Evolutionary conservation across 192 early-diverging fungal genomes (phyloP), one percentile per base, ranked within the genome.

Genomic region (Umbelopsis ramanniana): DNA sequence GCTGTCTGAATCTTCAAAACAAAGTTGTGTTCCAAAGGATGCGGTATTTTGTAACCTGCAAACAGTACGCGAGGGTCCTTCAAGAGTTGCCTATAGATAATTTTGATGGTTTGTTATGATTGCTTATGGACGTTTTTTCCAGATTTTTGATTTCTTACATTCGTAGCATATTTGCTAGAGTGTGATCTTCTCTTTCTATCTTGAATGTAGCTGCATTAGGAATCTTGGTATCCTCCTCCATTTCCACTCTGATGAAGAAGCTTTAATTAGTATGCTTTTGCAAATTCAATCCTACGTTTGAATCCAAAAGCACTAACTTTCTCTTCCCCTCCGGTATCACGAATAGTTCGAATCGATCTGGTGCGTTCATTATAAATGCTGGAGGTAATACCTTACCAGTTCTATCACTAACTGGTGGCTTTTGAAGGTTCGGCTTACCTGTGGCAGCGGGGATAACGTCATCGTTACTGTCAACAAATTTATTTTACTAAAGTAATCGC

Each of bases 161-260:
- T 81, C 96, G 79, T n/a, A 99, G 86, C 72, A 97, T 87, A 77
- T 98, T 98, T 23, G 92, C 98, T 3, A 99, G 81, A 19, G 97
- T 99, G 76, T 99, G 98, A 83, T 99, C 98, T 79, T 99, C 98
- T 76, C 92, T 91, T 50, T 95, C 87, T 48, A 99, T 89, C 50
- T 87, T 90, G 79, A 98, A 96, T 15, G 91, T 95, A 4, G 94
- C 91, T 50, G 95, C 95, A 76, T 99, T 98, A 19, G 94, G 92
- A 79, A 98, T 91, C 79, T 95, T 95, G 43, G 94, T 88, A 77
- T 98, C 97, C 70, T 88, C 90, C 22, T 85, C 81, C 76, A 96
- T 93, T 14, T 86, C 86, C 68, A 97, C 91, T 77, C 90, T 94
- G 75, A 29, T 43, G 9, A 46, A 29, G 14, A 45, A 43, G 11